Conservation (phyloP, 257 asterid genomes). For the Euphrasia confusa region DNA sequence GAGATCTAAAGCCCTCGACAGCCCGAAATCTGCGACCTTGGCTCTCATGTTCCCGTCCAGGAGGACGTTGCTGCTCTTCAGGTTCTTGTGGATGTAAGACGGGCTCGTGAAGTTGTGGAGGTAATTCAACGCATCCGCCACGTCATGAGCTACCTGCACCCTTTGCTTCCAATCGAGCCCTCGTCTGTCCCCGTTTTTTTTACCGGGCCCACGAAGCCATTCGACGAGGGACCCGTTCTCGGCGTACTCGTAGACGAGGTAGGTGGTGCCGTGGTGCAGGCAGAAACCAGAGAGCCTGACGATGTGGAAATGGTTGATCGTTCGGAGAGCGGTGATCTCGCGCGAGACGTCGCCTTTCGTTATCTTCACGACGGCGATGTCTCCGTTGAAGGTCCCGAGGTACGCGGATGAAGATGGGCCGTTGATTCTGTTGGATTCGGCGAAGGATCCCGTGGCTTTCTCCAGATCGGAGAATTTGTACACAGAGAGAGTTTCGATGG, state of each 20-base stretch:
- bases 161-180: conserved; percentile 52
- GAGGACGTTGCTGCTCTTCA: conserved; percentile 48
- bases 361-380: conserved; percentile 49
- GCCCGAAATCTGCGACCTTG: conserved; percentile 43
- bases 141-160: conserved; percentile 50
- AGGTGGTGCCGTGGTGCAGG: conserved; percentile 47
- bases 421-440: conserved; percentile 36
- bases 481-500: conserved; percentile 37
- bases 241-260: conserved; percentile 58
- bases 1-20: conserved; percentile 29
- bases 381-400: conserved; percentile 48
- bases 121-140: conserved; percentile 54
- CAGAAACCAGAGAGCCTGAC: conserved; percentile 57
- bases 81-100: conserved; percentile 56
- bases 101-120: conserved; percentile 61
- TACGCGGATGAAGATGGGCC: conserved; percentile 40
- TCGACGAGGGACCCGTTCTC: conserved; percentile 41
- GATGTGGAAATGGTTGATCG: conserved; percentile 50
- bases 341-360: conserved; percentile 46
- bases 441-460: conserved; percentile 40
- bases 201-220: conserved; percentile 28
- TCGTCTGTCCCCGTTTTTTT: not conserved
- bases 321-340: conserved; percentile 44
- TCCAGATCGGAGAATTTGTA: conserved; percentile 48
- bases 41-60: conserved; percentile 47